phyloP scores from a whole-genome alignment of 306 rosid genomes.

The Citrullus mucosospermus region DNA sequence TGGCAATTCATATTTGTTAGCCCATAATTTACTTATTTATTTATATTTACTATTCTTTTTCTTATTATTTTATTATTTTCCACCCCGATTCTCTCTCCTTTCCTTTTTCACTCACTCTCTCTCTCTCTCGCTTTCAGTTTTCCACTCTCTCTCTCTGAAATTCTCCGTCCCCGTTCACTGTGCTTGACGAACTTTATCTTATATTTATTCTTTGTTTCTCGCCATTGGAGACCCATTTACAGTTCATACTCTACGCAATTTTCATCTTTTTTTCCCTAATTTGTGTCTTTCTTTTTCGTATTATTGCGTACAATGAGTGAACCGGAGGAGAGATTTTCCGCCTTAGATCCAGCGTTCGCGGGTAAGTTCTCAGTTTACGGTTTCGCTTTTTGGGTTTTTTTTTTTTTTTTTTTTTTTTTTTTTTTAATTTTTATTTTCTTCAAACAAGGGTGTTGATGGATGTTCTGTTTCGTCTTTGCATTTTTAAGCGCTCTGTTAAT shows the following conservation, averaged over 20 bases:
- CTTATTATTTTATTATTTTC: background rate
- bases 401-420: too few relatives aligned
- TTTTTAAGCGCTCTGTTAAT: background rate
- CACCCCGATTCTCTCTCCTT: conserved; percentile 6
- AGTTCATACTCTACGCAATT: conserved; percentile 8
- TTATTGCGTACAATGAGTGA: conserved; percentile 25
- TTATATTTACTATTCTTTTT: background rate
- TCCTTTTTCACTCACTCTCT: background rate
- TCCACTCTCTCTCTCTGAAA: conserved; percentile 5
- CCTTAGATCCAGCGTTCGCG: conserved; percentile 29
- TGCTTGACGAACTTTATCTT: background rate
- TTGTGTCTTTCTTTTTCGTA: background rate
- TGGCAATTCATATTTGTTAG: conserved; percentile 2
- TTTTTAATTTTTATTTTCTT: background rate
- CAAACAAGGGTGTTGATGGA: background rate
- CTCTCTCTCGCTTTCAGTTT: conserved; percentile 1
- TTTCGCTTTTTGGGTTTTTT: background rate
- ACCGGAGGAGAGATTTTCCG: conserved; percentile 29
- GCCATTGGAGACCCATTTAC: background rate
- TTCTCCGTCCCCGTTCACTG: conserved; percentile 5
- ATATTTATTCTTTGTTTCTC: background rate
- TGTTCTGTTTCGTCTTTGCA: background rate
- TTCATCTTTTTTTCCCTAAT: background rate
- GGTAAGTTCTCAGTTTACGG: conserved; percentile 21
- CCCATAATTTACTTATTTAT: background rate